phyloP scores from a whole-genome alignment of 2,329 filamentous ascomycete genomes.

The Pseudocercospora ulei region DNA sequence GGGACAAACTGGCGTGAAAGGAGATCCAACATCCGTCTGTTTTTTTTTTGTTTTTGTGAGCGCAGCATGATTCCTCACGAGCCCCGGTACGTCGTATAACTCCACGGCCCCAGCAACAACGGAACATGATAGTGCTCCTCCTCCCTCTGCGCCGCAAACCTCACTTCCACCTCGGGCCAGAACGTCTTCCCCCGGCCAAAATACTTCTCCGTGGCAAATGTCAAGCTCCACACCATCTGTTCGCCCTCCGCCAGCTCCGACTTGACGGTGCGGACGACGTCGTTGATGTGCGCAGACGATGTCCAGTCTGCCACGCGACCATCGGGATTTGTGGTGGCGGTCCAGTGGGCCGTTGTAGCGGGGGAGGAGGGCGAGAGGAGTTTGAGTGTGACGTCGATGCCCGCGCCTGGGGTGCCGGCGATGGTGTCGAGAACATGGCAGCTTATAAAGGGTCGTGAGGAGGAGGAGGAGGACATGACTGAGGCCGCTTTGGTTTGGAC shows the following conservation, averaged over 20 bases:
- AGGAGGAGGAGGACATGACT: no score
- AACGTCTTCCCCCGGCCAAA: constrained; percentile 54
- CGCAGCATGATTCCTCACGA: constrained; percentile 43
- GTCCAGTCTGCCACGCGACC: constrained; percentile 64
- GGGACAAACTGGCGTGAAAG: no score
- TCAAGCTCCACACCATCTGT: constrained; percentile 55
- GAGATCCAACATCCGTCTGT: no score
- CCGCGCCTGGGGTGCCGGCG: constrained; percentile 57
- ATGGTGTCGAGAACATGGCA: constrained; percentile 80
- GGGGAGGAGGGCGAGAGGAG: constrained; percentile 33
- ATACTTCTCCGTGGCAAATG: constrained; percentile 63
- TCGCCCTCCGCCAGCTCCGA: constrained; percentile 28
- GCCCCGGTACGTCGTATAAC: constrained; percentile 72
- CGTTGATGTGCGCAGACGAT: constrained; percentile 37
- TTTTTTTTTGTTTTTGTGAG: no score
- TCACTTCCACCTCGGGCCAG: constrained; percentile 49
- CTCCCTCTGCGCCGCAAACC: constrained; percentile 41
- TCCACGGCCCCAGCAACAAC: constrained; percentile 64
- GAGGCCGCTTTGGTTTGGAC: no score
- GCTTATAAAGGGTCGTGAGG: constrained; percentile 58
- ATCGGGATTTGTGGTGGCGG: constrained; percentile 62
- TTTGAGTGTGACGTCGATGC: constrained; percentile 57
- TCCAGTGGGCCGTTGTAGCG: constrained; percentile 44
- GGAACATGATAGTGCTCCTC: constrained; percentile 69
- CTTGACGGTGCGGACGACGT: constrained; percentile 34